Evolutionary conservation across 2,329 filamentous ascomycete species (phyloP).

Genomic region (Fusarium pininemorale): DNA sequence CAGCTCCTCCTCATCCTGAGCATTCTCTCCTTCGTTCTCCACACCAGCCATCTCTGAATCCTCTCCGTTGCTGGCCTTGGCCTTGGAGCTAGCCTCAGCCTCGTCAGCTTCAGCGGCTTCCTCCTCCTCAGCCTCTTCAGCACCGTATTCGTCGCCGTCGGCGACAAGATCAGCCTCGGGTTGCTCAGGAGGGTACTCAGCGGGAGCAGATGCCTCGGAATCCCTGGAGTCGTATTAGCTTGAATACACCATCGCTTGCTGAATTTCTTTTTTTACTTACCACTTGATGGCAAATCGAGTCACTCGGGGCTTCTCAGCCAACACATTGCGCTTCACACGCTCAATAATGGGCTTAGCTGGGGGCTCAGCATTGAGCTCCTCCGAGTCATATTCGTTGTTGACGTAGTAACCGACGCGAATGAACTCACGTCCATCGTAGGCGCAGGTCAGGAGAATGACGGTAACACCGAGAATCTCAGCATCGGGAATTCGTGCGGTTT

Average conservation of each 20-base stretch:
- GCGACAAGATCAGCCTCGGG: constrained; percentile 89
- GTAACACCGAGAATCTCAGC: constrained; percentile 97
- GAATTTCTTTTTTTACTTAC: constrained; percentile 61
- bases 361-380: constrained; percentile 87
- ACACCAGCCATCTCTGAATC: constrained; percentile 81
- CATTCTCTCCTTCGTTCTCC: constrained; percentile 59
- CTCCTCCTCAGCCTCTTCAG: constrained; percentile 83
- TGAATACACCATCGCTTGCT: background rate
- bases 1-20: constrained; percentile 70
- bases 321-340: constrained; percentile 88
- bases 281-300: constrained; percentile 99
- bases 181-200: constrained; percentile 97
- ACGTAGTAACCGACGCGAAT: constrained; percentile 99
- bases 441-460: constrained; percentile 94
- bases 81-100: constrained; percentile 55
- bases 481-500: constrained; percentile 89
- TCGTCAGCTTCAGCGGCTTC: constrained; percentile 64
- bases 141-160: constrained; percentile 90
- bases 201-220: constrained; percentile 93
- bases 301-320: constrained; percentile 96
- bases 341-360: constrained; percentile 93
- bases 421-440: constrained; percentile 96
- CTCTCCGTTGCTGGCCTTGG: constrained; percentile 60
- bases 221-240: constrained; percentile 69
- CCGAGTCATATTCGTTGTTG: constrained; percentile 97